phyloP scores from a whole-genome alignment of 2,329 filamentous ascomycete species.

The Pezicula radicicola region DNA sequence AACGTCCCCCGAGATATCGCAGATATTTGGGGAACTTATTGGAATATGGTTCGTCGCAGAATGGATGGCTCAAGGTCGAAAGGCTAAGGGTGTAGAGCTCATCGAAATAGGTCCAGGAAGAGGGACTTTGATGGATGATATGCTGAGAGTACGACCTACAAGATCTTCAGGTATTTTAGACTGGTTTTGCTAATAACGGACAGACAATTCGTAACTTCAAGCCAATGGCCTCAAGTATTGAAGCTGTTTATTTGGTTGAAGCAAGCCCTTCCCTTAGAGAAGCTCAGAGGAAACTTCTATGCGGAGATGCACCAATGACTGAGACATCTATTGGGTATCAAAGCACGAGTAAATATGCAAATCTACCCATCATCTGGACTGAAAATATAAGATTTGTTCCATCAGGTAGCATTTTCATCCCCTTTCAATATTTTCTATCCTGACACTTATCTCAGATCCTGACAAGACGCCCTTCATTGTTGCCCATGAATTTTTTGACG shows the following conservation, averaged over 20 bases:
- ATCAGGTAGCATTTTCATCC: constrained; percentile 7
- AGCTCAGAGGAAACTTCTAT: constrained; percentile 78
- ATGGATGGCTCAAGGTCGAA: constrained; percentile 88
- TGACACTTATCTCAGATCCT: constrained; percentile 42
- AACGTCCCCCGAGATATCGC: constrained; percentile 95
- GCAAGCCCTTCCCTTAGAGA: constrained; percentile 77
- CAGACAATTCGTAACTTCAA: constrained; percentile 85
- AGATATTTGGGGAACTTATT: constrained; percentile 91
- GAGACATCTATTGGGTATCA: constrained; percentile 72
- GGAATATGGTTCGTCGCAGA: constrained; percentile 95
- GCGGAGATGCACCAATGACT: constrained; percentile 65
- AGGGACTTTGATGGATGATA: constrained; percentile 96
- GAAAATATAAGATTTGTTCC: constrained; percentile 49
- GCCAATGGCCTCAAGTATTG: constrained; percentile 70
- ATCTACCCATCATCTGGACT: constrained; percentile 80
- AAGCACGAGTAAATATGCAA: constrained; percentile 72
- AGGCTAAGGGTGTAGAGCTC: constrained; percentile 72
- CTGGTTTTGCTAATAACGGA: constrained; percentile 8
- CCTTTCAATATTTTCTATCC: not conserved
- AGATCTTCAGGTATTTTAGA: not conserved
- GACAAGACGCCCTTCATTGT: constrained; percentile 86
- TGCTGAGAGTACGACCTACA: constrained; percentile 66
- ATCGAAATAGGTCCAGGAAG: constrained; percentile 93
- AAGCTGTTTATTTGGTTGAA: constrained; percentile 91
- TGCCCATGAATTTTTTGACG: constrained; percentile 98